Base-by-base conservation (phyloP, 306 rosid genomes). In the Urtica urens region DNA sequence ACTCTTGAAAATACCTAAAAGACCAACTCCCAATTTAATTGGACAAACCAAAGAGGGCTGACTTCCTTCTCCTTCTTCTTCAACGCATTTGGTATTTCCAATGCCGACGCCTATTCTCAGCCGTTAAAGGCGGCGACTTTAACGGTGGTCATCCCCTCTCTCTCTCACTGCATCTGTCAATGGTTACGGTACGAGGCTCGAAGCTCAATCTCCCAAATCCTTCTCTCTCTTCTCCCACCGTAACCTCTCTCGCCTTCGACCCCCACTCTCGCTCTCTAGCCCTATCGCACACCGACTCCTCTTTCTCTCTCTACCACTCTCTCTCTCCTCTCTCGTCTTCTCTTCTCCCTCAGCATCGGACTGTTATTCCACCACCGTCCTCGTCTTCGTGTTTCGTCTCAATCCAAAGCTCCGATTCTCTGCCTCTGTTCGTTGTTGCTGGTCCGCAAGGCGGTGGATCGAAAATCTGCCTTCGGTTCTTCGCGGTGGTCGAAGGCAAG, bases 201-300 rank as follows among this genome's bases (percentile, higher is more conserved):
- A 59, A 71, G 75, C 74, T 72, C 65, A 57, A 28, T 47, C 76
- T 76, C 33, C 75, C 78, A 30, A 60, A 51, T 55, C 65, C 67
- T 17, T 74, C 83, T 25, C 71, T 78, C 62, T 71, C 77, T 4
- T 74, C 86, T 10, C 72, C 76, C 1, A 59, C 40, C 62, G 48
- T 74, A 22, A 30, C 79, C 54, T 80, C 95, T 16, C 37, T 83
- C 44, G 86, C 74, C 71, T 83, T 81, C 46, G 97, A 88, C 30
- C 84, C 95, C 44, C 35, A 46, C 46, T 81, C 95, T 15, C 86
- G 63, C 37, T 78, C 95, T 15, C 86, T 84, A 10, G 83, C 97
- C 43, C 88, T 88, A 3, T 70, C 76, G 64, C 86, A 88, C 71
- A 72, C 93, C 45, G 94, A 88, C 55, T 78, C 97, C 7, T 76